Percentiles rank a stretch among this genome's conserved stretches.
phyloP scores from a whole-genome alignment of 2,329 filamentous ascomycete species.

The Pseudocercospora musae region DNA sequence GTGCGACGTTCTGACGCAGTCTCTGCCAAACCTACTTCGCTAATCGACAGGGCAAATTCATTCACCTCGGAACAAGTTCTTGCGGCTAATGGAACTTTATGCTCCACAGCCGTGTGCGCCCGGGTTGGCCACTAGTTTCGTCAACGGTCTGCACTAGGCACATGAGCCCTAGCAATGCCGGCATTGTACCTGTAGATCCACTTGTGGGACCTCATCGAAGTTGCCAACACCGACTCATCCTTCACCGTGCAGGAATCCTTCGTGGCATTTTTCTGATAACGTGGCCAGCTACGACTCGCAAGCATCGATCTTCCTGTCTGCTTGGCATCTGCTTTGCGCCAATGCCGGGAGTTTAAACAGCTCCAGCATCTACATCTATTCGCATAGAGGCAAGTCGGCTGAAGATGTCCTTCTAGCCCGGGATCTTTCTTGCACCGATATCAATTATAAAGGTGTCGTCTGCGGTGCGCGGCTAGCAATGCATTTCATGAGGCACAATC shows the following conservation, averaged over 20 bases:
- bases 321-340: conserved; percentile 48
- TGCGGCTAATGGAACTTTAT: background rate
- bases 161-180: background rate
- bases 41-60: background rate
- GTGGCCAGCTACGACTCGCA: conserved; percentile 49
- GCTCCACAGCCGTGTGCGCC: conserved; percentile 2
- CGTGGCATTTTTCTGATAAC: conserved; percentile 24
- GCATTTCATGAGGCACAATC: conserved; percentile 54
- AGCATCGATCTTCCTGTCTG: conserved; percentile 41
- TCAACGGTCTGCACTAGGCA: background rate
- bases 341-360: conserved; percentile 52
- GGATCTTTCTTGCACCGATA: conserved; percentile 46
- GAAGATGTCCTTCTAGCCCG: conserved; percentile 44
- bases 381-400: conserved; percentile 2
- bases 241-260: background rate
- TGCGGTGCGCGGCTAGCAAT: conserved; percentile 51
- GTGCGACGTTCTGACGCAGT: background rate
- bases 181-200: background rate
- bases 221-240: background rate
- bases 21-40: background rate
- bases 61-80: background rate
- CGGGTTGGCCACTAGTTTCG: background rate
- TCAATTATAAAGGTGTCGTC: conserved; percentile 52
- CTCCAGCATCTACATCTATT: conserved; percentile 44
- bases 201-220: background rate